phyloP scores from a whole-genome alignment of 768 basidiomycete genomes.

The Hysterangium stoloniferum region DNA sequence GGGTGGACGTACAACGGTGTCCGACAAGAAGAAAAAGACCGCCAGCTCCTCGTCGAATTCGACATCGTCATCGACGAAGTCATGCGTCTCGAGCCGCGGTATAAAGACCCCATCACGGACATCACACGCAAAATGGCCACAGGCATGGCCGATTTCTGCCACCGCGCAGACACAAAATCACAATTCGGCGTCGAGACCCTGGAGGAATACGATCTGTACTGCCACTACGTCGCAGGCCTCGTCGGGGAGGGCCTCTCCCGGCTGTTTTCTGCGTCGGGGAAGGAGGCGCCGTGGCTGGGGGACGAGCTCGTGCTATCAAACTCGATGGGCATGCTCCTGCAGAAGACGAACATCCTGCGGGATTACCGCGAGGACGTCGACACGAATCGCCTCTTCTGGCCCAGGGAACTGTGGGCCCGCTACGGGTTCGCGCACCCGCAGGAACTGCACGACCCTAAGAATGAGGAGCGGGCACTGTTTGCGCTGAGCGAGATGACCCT shows the following conservation, averaged over 20 bases:
- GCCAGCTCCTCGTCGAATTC: slow-evolving; percentile 78
- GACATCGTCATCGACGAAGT: slow-evolving; percentile 76
- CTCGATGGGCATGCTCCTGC: slow-evolving; percentile 90
- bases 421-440: slow-evolving; percentile 68
- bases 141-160: slow-evolving; percentile 95
- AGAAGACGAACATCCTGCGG: slow-evolving; percentile 97
- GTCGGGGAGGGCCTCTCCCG: slow-evolving; percentile 93
- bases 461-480: slow-evolving; percentile 62
- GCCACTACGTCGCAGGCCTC: slow-evolving; percentile 96
- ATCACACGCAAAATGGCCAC: slow-evolving; percentile 81
- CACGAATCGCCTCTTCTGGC: slow-evolving; percentile 87
- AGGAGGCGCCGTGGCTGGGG: slow-evolving; percentile 68
- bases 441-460: slow-evolving; percentile 53
- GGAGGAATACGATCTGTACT: slow-evolving; percentile 92
- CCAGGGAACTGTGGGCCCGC: slow-evolving; percentile 80
- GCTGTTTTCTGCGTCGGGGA: slow-evolving; percentile 78
- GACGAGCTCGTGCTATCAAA: slow-evolving; percentile 84
- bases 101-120: slow-evolving; percentile 73
- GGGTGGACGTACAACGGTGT: slow-evolving; percentile 83
- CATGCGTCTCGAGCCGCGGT: slow-evolving; percentile 57
- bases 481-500: slow-evolving; percentile 85
- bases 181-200: slow-evolving; percentile 57
- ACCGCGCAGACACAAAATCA: slow-evolving; percentile 60
- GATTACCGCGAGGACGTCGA: slow-evolving; percentile 91
- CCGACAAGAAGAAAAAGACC: slow-evolving; percentile 85